These are phyloP conservation scores for Pilaira anomala DNA, from an alignment of 192 early-diverging fungal genomes.

Conservation along the genomic window DNA sequence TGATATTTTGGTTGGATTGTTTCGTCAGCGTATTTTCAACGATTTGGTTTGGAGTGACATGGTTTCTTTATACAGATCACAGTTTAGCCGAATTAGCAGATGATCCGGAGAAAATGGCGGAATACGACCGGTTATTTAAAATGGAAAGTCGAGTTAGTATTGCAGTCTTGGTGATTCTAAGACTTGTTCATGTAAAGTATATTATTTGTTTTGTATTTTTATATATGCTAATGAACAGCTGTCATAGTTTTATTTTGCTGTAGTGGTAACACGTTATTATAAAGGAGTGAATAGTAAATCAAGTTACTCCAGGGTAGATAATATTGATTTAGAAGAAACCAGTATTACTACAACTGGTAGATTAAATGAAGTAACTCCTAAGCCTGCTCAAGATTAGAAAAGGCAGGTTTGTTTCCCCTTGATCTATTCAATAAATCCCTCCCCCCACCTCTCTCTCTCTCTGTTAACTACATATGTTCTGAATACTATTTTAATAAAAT, in stretches of 20 bases:
- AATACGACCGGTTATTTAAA: slow-evolving; percentile 27
- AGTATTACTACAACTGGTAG: no score
- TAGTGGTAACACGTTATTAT: slow-evolving; percentile 26
- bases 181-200: slow-evolving; percentile 30
- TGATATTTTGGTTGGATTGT: slow-evolving; percentile 39
- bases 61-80: slow-evolving; percentile 39
- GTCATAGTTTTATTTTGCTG: slow-evolving; percentile 27
- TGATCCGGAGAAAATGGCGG: slow-evolving; percentile 12
- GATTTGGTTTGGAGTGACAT: slow-evolving; percentile 24
- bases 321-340: slow-evolving; percentile 14
- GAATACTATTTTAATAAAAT: no score
- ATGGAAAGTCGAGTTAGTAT: slow-evolving; percentile 37
- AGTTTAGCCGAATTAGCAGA: slow-evolving; percentile 20
- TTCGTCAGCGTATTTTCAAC: slow-evolving; percentile 24
- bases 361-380: no score
- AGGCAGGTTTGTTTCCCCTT: no score
- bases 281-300: slow-evolving; percentile 7
- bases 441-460: no score
- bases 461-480: no score
- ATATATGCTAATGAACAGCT: background rate
- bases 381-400: no score
- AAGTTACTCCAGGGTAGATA: slow-evolving; percentile 4
- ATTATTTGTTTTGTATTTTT: background rate
- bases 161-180: slow-evolving; percentile 20
- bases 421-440: no score